phyloP scores from a whole-genome alignment of 148 eudicot genomes.

The Cornus kousa region DNA sequence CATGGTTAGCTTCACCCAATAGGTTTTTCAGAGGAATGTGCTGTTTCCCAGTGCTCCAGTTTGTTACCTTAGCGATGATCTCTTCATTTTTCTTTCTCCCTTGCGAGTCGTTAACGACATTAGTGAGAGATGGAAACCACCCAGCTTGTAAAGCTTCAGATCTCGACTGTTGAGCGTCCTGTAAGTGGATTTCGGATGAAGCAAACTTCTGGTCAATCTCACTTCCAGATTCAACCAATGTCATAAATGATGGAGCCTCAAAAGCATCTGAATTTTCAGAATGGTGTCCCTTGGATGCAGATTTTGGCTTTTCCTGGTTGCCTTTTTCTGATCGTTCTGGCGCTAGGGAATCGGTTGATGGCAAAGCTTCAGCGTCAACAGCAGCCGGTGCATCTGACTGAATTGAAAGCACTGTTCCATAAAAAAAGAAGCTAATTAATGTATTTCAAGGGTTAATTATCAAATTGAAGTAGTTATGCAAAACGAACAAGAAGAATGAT shows the following conservation, averaged over 20 bases:
- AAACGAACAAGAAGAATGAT: neutral
- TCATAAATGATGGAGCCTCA: constrained; percentile 40
- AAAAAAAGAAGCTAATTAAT: constrained; percentile 2
- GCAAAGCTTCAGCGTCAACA: constrained; percentile 21
- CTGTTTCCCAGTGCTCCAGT: constrained; percentile 49
- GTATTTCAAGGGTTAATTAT: neutral
- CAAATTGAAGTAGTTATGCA: neutral
- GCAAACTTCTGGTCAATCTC: constrained; percentile 16
- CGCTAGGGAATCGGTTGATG: constrained; percentile 8
- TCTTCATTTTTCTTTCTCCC: constrained; percentile 60
- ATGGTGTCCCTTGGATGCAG: constrained; percentile 16
- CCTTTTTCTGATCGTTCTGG: constrained; percentile 7
- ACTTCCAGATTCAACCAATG: constrained; percentile 32
- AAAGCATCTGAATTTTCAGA: constrained; percentile 24
- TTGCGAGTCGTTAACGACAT: constrained; percentile 38
- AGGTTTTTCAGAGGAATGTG: constrained; percentile 62
- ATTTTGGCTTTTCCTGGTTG: constrained; percentile 17
- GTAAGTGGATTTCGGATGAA: constrained; percentile 33
- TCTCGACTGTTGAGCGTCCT: constrained; percentile 23
- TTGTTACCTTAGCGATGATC: constrained; percentile 59
- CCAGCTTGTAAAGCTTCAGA: constrained; percentile 34
- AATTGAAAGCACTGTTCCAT: constrained; percentile 27
- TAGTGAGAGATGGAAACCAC: constrained; percentile 39
- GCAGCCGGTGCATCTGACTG: constrained; percentile 24
- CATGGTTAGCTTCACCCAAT: constrained; percentile 49